Percentiles rank a stretch among this genome's conserved stretches.
phyloP scores from a whole-genome alignment of 768 basidiomycete genomes.

The Daedaleopsis nitida region DNA sequence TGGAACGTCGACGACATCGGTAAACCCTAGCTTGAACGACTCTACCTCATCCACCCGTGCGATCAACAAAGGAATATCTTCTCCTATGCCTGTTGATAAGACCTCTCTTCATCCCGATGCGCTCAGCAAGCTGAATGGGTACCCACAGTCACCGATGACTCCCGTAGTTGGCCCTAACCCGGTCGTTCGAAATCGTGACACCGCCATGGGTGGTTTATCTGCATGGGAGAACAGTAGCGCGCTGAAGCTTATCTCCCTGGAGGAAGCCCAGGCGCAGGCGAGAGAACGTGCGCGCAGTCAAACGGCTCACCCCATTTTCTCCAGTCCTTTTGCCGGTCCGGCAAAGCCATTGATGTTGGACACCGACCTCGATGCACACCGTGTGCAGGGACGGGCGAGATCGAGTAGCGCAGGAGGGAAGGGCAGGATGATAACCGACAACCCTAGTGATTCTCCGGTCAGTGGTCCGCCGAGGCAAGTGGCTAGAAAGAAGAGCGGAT shows the following conservation, averaged over 20 bases:
- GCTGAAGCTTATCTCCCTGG: constrained; percentile 72
- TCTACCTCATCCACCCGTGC: constrained; percentile 10
- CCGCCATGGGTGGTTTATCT: constrained; percentile 31
- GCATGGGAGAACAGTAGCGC: constrained; percentile 56
- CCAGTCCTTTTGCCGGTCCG: constrained; percentile 22
- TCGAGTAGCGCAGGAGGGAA: constrained; percentile 63
- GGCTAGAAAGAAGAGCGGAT: constrained; percentile 80
- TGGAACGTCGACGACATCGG: constrained; percentile 28
- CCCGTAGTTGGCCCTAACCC: constrained; percentile 9
- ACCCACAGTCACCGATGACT: constrained; percentile 9
- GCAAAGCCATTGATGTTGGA: constrained; percentile 25
- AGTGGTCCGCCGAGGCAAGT: constrained; percentile 45
- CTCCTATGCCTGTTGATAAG: constrained; percentile 26
- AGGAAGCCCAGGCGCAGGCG: constrained; percentile 71
- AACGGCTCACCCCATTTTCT: constrained; percentile 26
- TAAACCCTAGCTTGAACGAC: constrained; percentile 18
- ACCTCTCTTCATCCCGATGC: constrained; percentile 13
- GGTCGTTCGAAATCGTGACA: constrained; percentile 31
- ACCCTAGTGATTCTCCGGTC: constrained; percentile 7
- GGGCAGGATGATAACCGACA: constrained; percentile 37
- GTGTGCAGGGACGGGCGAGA: constrained; percentile 44
- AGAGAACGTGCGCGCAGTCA: constrained; percentile 57
- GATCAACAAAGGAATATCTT: constrained; percentile 27
- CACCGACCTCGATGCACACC: constrained; percentile 12
- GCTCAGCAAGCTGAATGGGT: constrained; percentile 10